Base-by-base conservation (phyloP, 2,329 filamentous ascomycete genomes). In the Chrysoporthe austroafricana region DNA sequence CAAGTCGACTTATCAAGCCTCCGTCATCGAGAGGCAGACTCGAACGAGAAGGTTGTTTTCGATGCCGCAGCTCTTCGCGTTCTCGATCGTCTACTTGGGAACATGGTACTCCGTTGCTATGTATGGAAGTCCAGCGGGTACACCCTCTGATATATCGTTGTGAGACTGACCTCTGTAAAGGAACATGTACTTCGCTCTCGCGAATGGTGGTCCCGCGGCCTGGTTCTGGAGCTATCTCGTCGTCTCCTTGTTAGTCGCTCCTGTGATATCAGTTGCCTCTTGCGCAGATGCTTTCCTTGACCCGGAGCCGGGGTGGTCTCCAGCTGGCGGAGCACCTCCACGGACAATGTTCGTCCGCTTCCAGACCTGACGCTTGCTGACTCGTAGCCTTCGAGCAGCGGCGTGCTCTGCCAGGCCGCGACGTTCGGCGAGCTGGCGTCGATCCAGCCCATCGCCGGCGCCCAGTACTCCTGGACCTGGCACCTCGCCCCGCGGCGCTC, bases 381-480 rank as follows among this genome's bases (percentile, higher is more conserved):
- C 13, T 4, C 16, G 21, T 0, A 32, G 8, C 21, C 14, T 16
- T 13, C 21, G 4, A 16, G 11, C 62, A 63, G 70, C 42, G 77
- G 77, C 43, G 72, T 74, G n/a, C 70, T 77, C 7, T 70, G 71
- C 7, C 76, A 78, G 57, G 73, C 74, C 13, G 73, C 72, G 4
- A 80, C 79, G 1, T 72, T 81, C 48, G 79, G 76, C 7, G 79
- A 81, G 68, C 72, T 81, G 73, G 77, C 76, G 1, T 80, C 79
- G 0, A 79, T 81, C 70, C 75, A 76, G 18, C 79, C 79, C 3
- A 75, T 80, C 46, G 79, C 79, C 0, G 79, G 79, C 13, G 80
- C 78, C 3, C 79, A 81, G 68, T 81, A 82, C 67, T 78, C 81
- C 69, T 81, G 79, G 79, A 81, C 79, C 5, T 74, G 44, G 62